Percentiles rank a stretch among this genome's conserved stretches.
Conservation (phyloP, 495 filamentous ascomycete genomes). For the Penicillium mononematosum region DNA sequence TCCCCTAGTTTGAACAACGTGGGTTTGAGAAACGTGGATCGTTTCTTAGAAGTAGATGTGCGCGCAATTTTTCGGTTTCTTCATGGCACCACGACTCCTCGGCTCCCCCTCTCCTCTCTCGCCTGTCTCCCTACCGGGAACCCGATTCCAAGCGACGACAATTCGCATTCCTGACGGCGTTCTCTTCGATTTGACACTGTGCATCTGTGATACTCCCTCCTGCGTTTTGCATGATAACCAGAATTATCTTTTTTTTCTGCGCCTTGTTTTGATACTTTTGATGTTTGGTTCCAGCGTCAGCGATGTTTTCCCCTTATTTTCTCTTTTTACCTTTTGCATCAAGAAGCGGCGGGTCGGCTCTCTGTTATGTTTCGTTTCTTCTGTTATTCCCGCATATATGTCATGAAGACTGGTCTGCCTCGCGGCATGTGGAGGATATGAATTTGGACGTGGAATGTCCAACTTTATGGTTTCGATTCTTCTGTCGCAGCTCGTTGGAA, state of each 20-base stretch:
- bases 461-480: slow-evolving; percentile 40
- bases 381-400: slow-evolving; percentile 44
- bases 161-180: slow-evolving; percentile 54
- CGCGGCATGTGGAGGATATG: slow-evolving; percentile 55
- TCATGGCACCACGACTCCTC: not conserved
- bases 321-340: slow-evolving; percentile 39
- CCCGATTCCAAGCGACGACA: slow-evolving; percentile 35
- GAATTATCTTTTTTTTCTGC: slow-evolving; percentile 33
- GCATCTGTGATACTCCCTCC: slow-evolving; percentile 52
- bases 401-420: slow-evolving; percentile 61
- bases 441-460: slow-evolving; percentile 53
- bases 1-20: not conserved
- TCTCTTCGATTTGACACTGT: slow-evolving; percentile 42
- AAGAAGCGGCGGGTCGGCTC: slow-evolving; percentile 55
- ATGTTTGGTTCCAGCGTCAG: slow-evolving; percentile 40
- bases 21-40: slow-evolving; percentile 23
- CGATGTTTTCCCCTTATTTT: slow-evolving; percentile 21
- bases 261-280: slow-evolving; percentile 25
- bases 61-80: slow-evolving; percentile 3
- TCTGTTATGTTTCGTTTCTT: slow-evolving; percentile 42
- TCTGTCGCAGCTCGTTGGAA: slow-evolving; percentile 35
- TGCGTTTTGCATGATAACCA: slow-evolving; percentile 40
- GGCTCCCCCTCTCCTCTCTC: slow-evolving; percentile 7
- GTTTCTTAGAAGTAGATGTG: slow-evolving; percentile 6
- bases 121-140: slow-evolving; percentile 6